A percentile compares a stretch with the other conserved stretches of the same genome.
Evolutionary conservation across 129 eudicot genomes (phyloP).

Genomic region (Apium graveolens): DNA sequence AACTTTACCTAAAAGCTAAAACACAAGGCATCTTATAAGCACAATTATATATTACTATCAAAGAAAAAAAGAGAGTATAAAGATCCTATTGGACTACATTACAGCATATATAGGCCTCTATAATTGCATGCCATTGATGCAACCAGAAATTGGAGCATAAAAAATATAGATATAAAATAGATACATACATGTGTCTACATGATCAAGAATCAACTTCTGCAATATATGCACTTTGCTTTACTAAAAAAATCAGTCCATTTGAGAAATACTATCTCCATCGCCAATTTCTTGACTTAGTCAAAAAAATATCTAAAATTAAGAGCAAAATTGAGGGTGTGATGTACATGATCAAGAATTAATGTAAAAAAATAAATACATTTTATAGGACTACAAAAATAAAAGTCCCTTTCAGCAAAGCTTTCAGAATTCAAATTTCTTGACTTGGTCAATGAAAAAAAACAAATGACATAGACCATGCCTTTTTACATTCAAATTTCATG

Average conservation of each 20-base stretch:
- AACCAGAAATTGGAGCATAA: background rate
- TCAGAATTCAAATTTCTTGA: slow-evolving; percentile 1
- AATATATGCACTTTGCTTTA: background rate
- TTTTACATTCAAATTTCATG: background rate
- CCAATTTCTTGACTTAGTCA: background rate
- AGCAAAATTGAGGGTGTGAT: background rate
- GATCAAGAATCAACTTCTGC: background rate
- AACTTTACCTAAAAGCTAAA: slow-evolving; percentile 1
- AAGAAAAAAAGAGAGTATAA: background rate
- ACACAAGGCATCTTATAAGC: background rate
- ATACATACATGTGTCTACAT: background rate
- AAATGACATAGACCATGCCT: background rate
- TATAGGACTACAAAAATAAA: background rate
- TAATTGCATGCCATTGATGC: background rate
- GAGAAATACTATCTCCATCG: background rate
- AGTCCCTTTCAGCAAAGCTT: background rate
- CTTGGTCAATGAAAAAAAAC: background rate
- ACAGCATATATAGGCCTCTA: background rate
- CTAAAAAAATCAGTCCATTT: background rate
- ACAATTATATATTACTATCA: background rate
- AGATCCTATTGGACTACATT: background rate
- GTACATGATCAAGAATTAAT: slow-evolving; percentile 1
- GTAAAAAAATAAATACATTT: background rate
- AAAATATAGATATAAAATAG: background rate
- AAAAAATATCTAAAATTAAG: background rate